Conservation (phyloP, 805 yeast genomes). For the Candida adriatica region DNA sequence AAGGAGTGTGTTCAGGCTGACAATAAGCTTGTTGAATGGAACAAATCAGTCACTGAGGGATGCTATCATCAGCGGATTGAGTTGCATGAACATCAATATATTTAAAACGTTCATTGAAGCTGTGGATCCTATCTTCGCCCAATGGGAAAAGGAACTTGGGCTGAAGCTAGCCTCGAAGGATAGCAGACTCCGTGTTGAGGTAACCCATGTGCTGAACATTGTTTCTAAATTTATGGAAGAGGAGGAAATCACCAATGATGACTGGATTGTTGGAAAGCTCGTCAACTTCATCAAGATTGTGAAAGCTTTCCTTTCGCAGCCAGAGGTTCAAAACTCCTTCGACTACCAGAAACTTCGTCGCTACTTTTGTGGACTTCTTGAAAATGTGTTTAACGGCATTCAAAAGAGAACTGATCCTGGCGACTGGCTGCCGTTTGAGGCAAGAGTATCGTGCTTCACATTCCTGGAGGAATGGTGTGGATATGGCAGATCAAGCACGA, state of each 20-base stretch:
- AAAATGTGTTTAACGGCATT: conserved; percentile 59
- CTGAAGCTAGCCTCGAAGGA: conserved; percentile 29
- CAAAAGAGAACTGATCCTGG: conserved; percentile 33
- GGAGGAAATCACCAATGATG: conserved; percentile 50
- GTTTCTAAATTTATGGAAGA: conserved; percentile 57
- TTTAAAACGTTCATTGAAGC: conserved; percentile 77
- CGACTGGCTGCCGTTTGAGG: conserved; percentile 78
- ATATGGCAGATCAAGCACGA: conserved; percentile 56
- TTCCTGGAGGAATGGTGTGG: conserved; percentile 94
- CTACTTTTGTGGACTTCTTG: conserved; percentile 77
- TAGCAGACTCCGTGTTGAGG: conserved; percentile 58
- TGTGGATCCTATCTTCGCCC: conserved; percentile 51
- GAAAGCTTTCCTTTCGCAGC: conserved; percentile 49
- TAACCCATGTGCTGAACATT: conserved; percentile 67
- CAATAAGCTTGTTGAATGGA: conserved; percentile 70
- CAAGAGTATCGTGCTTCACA: conserved; percentile 74
- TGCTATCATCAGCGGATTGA: conserved; percentile 82
- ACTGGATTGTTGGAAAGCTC: conserved; percentile 58
- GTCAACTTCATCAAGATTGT: conserved; percentile 55
- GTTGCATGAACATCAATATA: conserved; percentile 85
- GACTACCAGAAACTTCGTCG: conserved; percentile 73
- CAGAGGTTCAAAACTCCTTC: conserved; percentile 54
- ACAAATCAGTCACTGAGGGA: conserved; percentile 68
- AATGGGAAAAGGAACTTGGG: conserved; percentile 44
- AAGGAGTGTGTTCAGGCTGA: conserved; percentile 80